phyloP scores from a whole-genome alignment of 768 basidiomycete species.

The Mycena vitilis region DNA sequence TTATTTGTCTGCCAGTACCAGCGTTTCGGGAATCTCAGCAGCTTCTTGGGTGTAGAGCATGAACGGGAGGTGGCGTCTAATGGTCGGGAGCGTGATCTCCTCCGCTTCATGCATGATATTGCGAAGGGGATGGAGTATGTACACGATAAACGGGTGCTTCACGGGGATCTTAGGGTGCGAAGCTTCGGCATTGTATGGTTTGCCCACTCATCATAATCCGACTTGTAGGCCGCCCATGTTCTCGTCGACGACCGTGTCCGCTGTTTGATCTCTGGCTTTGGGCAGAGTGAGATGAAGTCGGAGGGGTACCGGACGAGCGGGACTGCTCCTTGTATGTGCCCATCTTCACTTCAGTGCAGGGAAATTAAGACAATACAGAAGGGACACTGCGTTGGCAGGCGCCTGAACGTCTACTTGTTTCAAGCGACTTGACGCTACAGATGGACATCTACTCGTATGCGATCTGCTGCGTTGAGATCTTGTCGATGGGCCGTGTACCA shows the following conservation, averaged over 20 bases:
- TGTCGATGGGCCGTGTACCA: slow-evolving; percentile 70
- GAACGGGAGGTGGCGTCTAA: slow-evolving; percentile 46
- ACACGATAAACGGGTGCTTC: slow-evolving; percentile 73
- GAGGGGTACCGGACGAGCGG: slow-evolving; percentile 75
- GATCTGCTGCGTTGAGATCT: slow-evolving; percentile 72
- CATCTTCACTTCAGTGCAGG: slow-evolving; percentile 8
- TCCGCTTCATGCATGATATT: slow-evolving; percentile 77
- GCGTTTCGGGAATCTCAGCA: slow-evolving; percentile 67
- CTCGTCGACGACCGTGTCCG: slow-evolving; percentile 74
- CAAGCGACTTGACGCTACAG: slow-evolving; percentile 58
- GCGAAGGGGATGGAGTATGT: slow-evolving; percentile 87
- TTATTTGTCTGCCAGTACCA: slow-evolving; percentile 84
- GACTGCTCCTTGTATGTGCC: slow-evolving; percentile 57
- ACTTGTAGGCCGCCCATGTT: slow-evolving; percentile 72
- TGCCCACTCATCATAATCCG: not conserved
- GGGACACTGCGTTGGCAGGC: slow-evolving; percentile 80
- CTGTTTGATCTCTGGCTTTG: slow-evolving; percentile 87
- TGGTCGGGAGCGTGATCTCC: slow-evolving; percentile 55
- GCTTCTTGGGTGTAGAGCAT: slow-evolving; percentile 44
- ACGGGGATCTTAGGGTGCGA: slow-evolving; percentile 88
- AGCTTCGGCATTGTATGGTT: slow-evolving; percentile 26
- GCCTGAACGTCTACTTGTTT: slow-evolving; percentile 71
- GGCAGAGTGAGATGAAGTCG: slow-evolving; percentile 82
- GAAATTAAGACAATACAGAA: slow-evolving; percentile 46
- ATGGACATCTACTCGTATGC: slow-evolving; percentile 80